A percentile compares a stretch with the other conserved stretches of the same genome.
Evolutionary conservation across 2,329 filamentous ascomycete species (phyloP).

Genomic region (Paracoccidioides lutzii): DNA sequence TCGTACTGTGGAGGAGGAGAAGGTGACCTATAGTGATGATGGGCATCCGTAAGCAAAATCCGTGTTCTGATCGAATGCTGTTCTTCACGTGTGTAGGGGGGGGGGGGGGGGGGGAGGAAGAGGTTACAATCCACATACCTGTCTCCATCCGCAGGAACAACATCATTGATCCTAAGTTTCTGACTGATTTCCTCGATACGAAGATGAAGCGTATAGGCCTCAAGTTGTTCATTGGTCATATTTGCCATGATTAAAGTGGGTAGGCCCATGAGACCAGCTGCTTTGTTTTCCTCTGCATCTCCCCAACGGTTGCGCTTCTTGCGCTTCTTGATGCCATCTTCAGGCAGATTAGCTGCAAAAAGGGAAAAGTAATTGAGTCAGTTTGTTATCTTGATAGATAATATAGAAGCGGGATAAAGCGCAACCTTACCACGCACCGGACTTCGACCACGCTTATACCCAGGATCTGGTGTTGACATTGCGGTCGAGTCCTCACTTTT

Average conservation of each 20-base stretch:
- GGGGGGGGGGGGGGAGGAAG: neutral
- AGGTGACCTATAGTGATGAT: constrained; percentile 55
- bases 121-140: constrained; percentile 47
- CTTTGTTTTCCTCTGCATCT: constrained; percentile 95
- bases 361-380: neutral
- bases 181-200: constrained; percentile 99
- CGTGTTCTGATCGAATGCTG: neutral
- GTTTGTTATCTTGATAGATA: neutral
- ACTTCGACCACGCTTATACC: constrained; percentile 77
- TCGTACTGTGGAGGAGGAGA: constrained; percentile 96
- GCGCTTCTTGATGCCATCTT: constrained; percentile 71
- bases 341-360: constrained; percentile 34
- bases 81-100: neutral
- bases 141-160: constrained; percentile 91
- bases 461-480: constrained; percentile 37
- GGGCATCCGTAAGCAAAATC: constrained; percentile 7
- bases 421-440: constrained; percentile 59
- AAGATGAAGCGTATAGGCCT: constrained; percentile 90
- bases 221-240: constrained; percentile 97
- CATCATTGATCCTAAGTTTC: constrained; percentile 97
- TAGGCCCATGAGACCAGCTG: constrained; percentile 91
- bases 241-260: constrained; percentile 92
- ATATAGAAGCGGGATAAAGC: neutral
- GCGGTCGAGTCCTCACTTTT: constrained; percentile 32
- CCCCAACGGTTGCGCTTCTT: constrained; percentile 99